Base-by-base conservation (phyloP, 2,329 filamentous ascomycete genomes). In the Knufia petricola region DNA sequence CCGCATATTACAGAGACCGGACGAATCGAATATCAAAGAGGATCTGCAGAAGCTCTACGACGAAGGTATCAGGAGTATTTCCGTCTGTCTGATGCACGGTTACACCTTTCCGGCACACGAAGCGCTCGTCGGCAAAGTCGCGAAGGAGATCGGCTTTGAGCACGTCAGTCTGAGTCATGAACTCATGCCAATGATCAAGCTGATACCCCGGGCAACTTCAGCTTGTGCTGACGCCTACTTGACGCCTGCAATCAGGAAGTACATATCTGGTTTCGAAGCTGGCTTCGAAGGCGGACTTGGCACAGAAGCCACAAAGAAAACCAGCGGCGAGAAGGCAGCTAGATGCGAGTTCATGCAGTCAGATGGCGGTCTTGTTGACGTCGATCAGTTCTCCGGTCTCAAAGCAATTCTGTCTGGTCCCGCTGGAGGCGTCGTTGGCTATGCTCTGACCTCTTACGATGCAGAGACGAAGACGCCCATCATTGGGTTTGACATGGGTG, bases 271-370 rank as follows among this genome's bases (percentile, higher is more conserved):
- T 0, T 94, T 95, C 60, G 79, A 85, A 59, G 76, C 76, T 23
- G 87, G 87, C 0, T 95, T 95, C 56, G 77, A 80, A 50, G 87
- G 88, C 8, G 85, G 86, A 0, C 69, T 95, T 0, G 87, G 87
- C 2, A 82, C 79, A 0, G 78, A 82, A 58, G 87, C 81, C 52
- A 83, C 92, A 3, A 81, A 83, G 63, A 70, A 78, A 13, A 77
- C 82, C 52, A 65, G 70, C 23, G 84, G 82, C 0, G 65, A 71
- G 3, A 84, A 76, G 58, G 85, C 82, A 4, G 85, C 87, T 2
- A 74, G 89, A 54, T 95, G 89, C 66, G 89, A 95, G 63, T 95
- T 95, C 58, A 95, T 95, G 90, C 89, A 95, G 66, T 90, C 85
- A 4, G 87, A 94, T 55, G 87, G 87, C 42, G 79, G 79, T 3